Base-by-base conservation (phyloP, 1,284 basidiomycete species). In the Cryptococcus amylolentus region DNA sequence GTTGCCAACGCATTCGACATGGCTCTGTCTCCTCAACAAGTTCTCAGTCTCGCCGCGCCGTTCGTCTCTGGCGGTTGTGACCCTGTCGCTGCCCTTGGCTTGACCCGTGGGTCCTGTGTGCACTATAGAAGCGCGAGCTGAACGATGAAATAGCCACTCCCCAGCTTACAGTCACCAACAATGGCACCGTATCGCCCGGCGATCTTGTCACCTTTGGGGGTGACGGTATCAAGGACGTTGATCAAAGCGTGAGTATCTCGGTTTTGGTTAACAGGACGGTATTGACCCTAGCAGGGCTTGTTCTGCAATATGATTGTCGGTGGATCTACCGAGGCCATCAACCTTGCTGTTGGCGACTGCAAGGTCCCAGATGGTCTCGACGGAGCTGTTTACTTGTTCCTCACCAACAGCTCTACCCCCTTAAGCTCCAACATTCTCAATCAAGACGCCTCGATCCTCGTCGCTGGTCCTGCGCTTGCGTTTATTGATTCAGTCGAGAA, bases 281-380 rank as follows among this genome's bases (percentile, higher is more conserved):
- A 46, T 13, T 38, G 26, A 58, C 42, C 42, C 26, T n/a, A 9
- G 9, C 65, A 87, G 86, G 72, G 69, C 53, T 70, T 88, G 37
- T 84, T 81, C 76, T 91, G 89, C 77, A 86, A 90, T 76, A 88
- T 90, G 84, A 77, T 90, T 62, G 66, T 84, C 53, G 88, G 87
- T 40, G 85, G 86, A 39, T 63, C 77, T n/a, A 74, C 84, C 50
- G 73, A 74, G 66, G 79, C 87, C 3, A 78, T 88, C 66, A 66
- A 81, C 31, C 79, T 88, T 41, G 84, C 87, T 5, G 70, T 87
- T n/a, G 43, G 39, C 13, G 28, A 61, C 18, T 65, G 63, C 43
- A 52, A 42, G 7, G 57, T 65, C 10, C 63, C 63, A 4, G 58
- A 60, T 27, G 57, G 52, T 9, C 23, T 65, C 28, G 61, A 65